These are phyloP conservation scores for Russula griseocarnosa DNA, from an alignment of 768 basidiomycete species.

Conservation along the genomic window DNA sequence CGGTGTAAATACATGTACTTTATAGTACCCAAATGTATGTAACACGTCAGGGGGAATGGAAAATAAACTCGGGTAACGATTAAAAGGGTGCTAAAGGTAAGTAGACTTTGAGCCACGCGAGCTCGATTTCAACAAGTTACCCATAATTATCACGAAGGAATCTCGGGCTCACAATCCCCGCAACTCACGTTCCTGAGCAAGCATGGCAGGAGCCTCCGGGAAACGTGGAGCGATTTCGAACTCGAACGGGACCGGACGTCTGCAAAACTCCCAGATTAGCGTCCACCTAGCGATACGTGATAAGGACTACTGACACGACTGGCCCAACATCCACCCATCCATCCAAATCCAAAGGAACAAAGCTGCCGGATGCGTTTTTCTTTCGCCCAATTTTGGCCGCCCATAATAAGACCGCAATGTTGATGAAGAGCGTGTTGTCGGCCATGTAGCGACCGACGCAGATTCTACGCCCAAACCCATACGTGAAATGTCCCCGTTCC, in stretches of 20 bases:
- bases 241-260: constrained; percentile 17
- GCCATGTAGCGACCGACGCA: constrained; percentile 18
- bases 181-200: constrained; percentile 5
- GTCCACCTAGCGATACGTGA: background rate
- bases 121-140: no score
- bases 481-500: constrained; percentile 25
- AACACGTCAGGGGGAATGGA: no score
- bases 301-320: background rate
- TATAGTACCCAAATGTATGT: no score
- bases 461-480: constrained; percentile 31
- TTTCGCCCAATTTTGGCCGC: constrained; percentile 25
- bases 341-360: constrained; percentile 9
- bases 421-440: constrained; percentile 36
- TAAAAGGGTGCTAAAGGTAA: no score
- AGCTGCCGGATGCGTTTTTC: background rate
- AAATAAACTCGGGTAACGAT: no score
- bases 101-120: no score
- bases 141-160: background rate
- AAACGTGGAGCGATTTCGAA: constrained; percentile 12
- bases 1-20: no score
- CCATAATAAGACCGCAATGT: constrained; percentile 34
- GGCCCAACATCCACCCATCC: constrained; percentile 3
- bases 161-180: background rate
- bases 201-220: constrained; percentile 3
- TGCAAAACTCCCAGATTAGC: background rate